Conservation (phyloP, 202 grass and related monocot species). For the Eragrostis tef region DNA sequence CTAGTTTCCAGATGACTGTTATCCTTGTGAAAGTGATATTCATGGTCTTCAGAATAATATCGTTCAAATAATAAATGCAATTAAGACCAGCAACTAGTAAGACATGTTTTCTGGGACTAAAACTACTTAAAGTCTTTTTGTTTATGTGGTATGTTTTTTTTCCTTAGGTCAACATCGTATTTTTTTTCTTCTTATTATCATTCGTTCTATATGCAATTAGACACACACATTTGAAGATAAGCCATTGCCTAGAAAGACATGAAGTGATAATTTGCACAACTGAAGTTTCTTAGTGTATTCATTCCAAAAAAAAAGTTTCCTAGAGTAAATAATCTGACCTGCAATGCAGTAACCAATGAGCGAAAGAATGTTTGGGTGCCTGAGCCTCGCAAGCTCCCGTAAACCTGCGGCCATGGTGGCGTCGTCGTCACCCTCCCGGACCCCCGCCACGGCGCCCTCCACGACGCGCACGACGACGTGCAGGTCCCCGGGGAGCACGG, state of each 20-base stretch:
- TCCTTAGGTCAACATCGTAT: too few relatives aligned
- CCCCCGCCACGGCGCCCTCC: conserved; percentile 42
- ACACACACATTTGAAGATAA: background rate
- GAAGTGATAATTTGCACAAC: too few relatives aligned
- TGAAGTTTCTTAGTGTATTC: background rate
- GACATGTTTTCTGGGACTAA: too few relatives aligned
- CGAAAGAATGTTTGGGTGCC: conserved; percentile 80
- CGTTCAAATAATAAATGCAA: too few relatives aligned
- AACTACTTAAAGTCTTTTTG: too few relatives aligned
- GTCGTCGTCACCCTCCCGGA: conserved; percentile 3
- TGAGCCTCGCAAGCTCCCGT: conserved; percentile 57
- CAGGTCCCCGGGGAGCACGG: conserved; percentile 65
- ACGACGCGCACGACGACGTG: conserved; percentile 79
- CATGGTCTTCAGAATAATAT: too few relatives aligned
- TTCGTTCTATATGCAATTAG: background rate
- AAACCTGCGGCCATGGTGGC: conserved; percentile 33
- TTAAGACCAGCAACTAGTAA: too few relatives aligned
- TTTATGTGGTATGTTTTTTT: too few relatives aligned
- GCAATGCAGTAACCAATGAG: conserved; percentile 86
- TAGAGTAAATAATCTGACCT: conserved; percentile 60
- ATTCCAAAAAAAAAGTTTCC: background rate
- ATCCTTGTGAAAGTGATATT: too few relatives aligned
- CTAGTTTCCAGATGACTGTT: background rate
- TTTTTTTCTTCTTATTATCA: too few relatives aligned
- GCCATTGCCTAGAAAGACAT: background rate